Evolutionary conservation across 768 basidiomycete genomes (phyloP).

Genomic region (Pholiota molesta): DNA sequence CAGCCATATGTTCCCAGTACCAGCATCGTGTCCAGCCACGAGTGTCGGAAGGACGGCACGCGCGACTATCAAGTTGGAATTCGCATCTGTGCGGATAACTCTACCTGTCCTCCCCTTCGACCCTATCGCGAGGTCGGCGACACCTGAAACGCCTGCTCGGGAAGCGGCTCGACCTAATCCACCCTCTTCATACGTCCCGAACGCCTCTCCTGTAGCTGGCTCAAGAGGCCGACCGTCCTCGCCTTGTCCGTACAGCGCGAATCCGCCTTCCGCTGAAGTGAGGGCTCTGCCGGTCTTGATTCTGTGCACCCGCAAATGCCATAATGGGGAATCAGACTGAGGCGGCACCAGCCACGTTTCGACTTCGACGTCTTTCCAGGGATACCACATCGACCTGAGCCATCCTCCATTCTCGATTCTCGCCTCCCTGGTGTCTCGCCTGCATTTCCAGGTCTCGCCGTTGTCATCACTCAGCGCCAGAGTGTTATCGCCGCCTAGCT

Average conservation of each 20-base stretch:
- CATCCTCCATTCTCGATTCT: slow-evolving; percentile 54
- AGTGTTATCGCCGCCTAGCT: slow-evolving; percentile 71
- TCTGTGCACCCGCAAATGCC: slow-evolving; percentile 74
- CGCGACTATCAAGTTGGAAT: slow-evolving; percentile 70
- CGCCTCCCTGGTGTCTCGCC: slow-evolving; percentile 65
- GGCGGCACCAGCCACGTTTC: slow-evolving; percentile 80
- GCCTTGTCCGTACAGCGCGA: slow-evolving; percentile 71
- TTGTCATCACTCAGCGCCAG: slow-evolving; percentile 71
- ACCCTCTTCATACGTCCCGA: slow-evolving; percentile 52
- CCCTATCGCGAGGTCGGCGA: slow-evolving; percentile 48
- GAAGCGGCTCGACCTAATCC: slow-evolving; percentile 56
- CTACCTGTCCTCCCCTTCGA: slow-evolving; percentile 28
- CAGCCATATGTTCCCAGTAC: slow-evolving; percentile 53
- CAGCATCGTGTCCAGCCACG: slow-evolving; percentile 45
- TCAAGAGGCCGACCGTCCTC: slow-evolving; percentile 61
- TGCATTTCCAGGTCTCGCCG: slow-evolving; percentile 74
- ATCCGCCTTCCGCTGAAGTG: slow-evolving; percentile 68
- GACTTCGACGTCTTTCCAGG: slow-evolving; percentile 71
- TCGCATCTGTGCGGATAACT: slow-evolving; percentile 70
- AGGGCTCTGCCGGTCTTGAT: slow-evolving; percentile 55
- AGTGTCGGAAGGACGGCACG: slow-evolving; percentile 72
- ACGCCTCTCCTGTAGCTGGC: slow-evolving; percentile 41
- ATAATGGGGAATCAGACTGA: slow-evolving; percentile 53
- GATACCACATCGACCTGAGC: slow-evolving; percentile 73
- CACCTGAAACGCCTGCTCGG: slow-evolving; percentile 63